These are phyloP conservation scores for Astrothelium subdiscretum DNA, from an alignment of 495 filamentous ascomycete genomes.

Conservation along the genomic window DNA sequence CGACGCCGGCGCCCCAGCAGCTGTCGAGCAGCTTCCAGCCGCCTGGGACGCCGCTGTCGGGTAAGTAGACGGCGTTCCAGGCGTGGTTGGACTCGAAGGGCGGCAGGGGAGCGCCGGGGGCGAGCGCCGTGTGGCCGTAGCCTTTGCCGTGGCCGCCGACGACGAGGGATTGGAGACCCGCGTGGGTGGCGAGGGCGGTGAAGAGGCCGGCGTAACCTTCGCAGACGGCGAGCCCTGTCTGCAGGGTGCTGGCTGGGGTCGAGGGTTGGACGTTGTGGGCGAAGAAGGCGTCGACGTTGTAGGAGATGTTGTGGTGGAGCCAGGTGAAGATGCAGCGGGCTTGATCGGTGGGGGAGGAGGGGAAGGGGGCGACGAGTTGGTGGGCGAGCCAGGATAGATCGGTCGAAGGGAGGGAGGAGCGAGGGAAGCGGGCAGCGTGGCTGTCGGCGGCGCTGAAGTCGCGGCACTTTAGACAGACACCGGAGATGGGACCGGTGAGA, in stretches of 20 bases:
- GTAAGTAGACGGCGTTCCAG: slow-evolving; percentile 87
- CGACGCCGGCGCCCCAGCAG: slow-evolving; percentile 80
- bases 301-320: slow-evolving; percentile 86
- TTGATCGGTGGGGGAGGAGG: slow-evolving; percentile 75
- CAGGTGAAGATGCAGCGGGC: slow-evolving; percentile 87
- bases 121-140: slow-evolving; percentile 49
- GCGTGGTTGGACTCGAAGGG: slow-evolving; percentile 57
- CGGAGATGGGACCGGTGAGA: slow-evolving; percentile 14
- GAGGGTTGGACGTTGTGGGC: slow-evolving; percentile 51
- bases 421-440: slow-evolving; percentile 67
- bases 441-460: slow-evolving; percentile 75
- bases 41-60: slow-evolving; percentile 38
- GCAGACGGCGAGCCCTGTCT: slow-evolving; percentile 74
- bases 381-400: slow-evolving; percentile 62
- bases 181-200: slow-evolving; percentile 55
- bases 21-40: slow-evolving; percentile 86
- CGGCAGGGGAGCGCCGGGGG: slow-evolving; percentile 46
- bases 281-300: slow-evolving; percentile 71
- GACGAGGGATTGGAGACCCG: slow-evolving; percentile 59
- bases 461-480: slow-evolving; percentile 64
- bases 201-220: slow-evolving; percentile 85
- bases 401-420: slow-evolving; percentile 49
- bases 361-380: slow-evolving; percentile 67
- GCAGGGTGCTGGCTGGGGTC: slow-evolving; percentile 55
- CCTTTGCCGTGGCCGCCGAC: slow-evolving; percentile 81